These are phyloP conservation scores for Aspergillus neotritici DNA, from an alignment of 2,329 filamentous ascomycete genomes.

Conservation along the genomic window DNA sequence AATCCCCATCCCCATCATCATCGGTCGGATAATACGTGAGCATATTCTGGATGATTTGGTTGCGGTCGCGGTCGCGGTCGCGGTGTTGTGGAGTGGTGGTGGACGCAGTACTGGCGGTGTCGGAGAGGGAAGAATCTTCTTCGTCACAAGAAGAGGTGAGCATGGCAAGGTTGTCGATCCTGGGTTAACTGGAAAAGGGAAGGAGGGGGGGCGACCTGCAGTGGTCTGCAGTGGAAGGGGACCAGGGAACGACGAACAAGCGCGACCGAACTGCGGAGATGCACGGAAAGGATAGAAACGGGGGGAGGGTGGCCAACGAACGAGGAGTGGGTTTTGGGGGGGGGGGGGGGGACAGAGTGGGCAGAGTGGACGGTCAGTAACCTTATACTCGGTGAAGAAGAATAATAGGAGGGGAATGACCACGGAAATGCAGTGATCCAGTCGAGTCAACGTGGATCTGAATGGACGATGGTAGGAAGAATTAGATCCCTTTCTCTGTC, in stretches of 20 bases:
- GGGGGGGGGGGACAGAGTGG: no score
- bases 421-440: no score
- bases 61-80: no score
- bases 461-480: no score
- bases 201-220: conserved; percentile 2
- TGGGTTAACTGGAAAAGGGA: not conserved
- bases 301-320: no score
- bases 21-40: conserved; percentile 1
- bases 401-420: no score
- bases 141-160: not conserved
- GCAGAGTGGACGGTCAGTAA: no score
- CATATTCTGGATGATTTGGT: not conserved
- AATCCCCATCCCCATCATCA: conserved; percentile 11
- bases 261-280: not conserved
- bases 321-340: no score
- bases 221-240: no score
- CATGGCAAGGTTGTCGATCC: not conserved
- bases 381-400: no score
- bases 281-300: not conserved
- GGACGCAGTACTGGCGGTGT: not conserved
- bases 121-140: not conserved
- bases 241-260: not conserved
- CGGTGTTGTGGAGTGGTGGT: not conserved
- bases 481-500: no score
- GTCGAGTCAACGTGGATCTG: no score